Evolutionary conservation across 192 early-diverging fungal genomes (phyloP), one percentile per base, ranked within the genome.

Genomic region (Mortierella alpina): DNA sequence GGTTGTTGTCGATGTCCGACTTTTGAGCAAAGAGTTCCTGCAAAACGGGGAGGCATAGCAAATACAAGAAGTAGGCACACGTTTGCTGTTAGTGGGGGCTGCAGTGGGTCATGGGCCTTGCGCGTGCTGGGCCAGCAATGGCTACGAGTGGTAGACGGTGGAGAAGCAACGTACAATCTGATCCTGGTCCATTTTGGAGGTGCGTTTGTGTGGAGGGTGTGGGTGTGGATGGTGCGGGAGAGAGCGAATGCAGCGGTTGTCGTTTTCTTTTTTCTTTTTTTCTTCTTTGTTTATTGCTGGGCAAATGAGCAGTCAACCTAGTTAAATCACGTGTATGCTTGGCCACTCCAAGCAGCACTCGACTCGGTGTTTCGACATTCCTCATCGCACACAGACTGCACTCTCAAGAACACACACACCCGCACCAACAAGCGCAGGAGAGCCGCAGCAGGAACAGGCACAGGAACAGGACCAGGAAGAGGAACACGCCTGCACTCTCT

Each of bases 1-100:
- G 80, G 65, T 88, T 83, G 84, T 95, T 93, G 85, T 92, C 92
- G 42, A 83, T 48, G 40, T 84, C 84, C 31, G 86, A 88, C 74
- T 88, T 88, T 59, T 86, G 72, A 41, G 70, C 71, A n/a, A 63
- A 80, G 65, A 80, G 77, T 67, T 80, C 77, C 77, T 80, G 52
- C 70, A 52, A 44, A 23, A 5, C 11, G 4, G 50, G 4, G 17
- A 51, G 50, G 50, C 11, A 51, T 1, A 51, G 50, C n/a, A 57
- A 41, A 39, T 18, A 63, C 8, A 63, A 14, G 4, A 63, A 48
- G 15, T 23, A 10, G 59, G 23, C 41, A 10, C 12, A 13, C 41
- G 60, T 17, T 45, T 31, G 31, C 31, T 31, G 31, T 31, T 31
- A 31, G 31, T 31, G 1, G 31, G 1, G 31, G 31, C 31, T 3